phyloP scores from a whole-genome alignment of 352 stramenopile genomes.

The Phytophthora pini region DNA sequence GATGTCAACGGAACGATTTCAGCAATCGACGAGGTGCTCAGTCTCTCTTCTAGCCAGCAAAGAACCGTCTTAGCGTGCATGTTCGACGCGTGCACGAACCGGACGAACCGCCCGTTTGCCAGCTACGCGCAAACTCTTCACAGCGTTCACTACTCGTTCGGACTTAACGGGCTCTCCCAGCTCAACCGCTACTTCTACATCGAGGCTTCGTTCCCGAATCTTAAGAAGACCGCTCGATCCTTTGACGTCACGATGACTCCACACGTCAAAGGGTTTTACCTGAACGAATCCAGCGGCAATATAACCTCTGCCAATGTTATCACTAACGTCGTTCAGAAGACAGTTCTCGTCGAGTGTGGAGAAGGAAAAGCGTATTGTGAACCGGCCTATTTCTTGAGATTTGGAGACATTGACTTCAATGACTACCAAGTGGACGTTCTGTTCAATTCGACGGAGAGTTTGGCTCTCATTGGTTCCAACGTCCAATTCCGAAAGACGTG shows the following conservation, averaged over 20 bases:
- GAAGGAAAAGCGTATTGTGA: conserved; percentile 44
- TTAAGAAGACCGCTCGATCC: conserved; percentile 33
- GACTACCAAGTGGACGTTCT: conserved; percentile 65
- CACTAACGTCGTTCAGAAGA: conserved; percentile 43
- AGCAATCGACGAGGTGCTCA: conserved; percentile 52
- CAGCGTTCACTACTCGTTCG: conserved; percentile 63
- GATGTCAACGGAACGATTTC: conserved; percentile 36
- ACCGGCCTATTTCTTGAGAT: conserved; percentile 56
- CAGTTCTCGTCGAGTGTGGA: conserved; percentile 42
- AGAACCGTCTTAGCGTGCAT: conserved; percentile 50
- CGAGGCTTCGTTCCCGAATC: conserved; percentile 55
- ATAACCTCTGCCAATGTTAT: conserved; percentile 49
- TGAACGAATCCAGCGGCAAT: conserved; percentile 39
- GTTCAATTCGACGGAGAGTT: conserved; percentile 53
- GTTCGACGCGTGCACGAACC: conserved; percentile 55
- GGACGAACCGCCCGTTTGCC: conserved; percentile 47
- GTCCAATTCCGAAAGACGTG: conserved; percentile 65
- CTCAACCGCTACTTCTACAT: conserved; percentile 75
- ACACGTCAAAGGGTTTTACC: conserved; percentile 58
- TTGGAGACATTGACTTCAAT: conserved; percentile 61
- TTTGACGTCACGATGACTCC: conserved; percentile 64
- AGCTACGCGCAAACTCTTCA: conserved; percentile 41
- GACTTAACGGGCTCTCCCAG: conserved; percentile 55
- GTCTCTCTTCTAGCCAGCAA: conserved; percentile 38
- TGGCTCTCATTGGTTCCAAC: conserved; percentile 47